Base-by-base conservation (phyloP, 2,329 filamentous ascomycete genomes). In the Sporothrix sp. region DNA sequence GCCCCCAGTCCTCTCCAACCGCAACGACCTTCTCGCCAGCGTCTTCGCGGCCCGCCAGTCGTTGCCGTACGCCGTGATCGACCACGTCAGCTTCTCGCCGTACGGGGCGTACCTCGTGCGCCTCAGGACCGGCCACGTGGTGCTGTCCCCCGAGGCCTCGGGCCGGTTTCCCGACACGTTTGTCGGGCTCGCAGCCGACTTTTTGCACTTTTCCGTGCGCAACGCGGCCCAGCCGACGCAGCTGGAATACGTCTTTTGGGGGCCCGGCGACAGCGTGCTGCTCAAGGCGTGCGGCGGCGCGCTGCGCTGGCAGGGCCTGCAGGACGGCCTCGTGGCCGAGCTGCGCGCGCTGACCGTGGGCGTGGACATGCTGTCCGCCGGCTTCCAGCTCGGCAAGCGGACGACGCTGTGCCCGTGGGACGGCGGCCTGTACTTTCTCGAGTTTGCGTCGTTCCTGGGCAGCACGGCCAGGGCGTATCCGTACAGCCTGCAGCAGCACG, bases 41-140 rank as follows among this genome's bases (percentile, higher is more conserved):
- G 53, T 65, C 64, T 28, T 65, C 58, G 37, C 59, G 55, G 28
- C 63, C 63, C 20, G 59, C 65, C 51, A 60, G 58, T 14, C 63
- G n/a, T n/a, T 20, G 10, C 36, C 30, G 2, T 40, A 35, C 14
- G 44, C 37, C 23, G 14, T 3, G 3, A 43, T 52, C 21, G 50
- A 52, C 25, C 43, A 52, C 18, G 50, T 52, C 21, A 52, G 50
- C 37, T 52, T 52, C 30, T 52, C 50, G 13, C 50, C 44, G 2
- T 37, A 52, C 20, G 50, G 37, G 11, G 50, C 50, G 7, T 48
- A 30, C 30, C 37, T 52, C 9, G 28, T 52, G 2, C 38, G 43
- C 21, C 40, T 36, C n/a, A 20, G 23, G 13, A 37, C 33, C 3
- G 50, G 43, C 38, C 28, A 40, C 2, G 43, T 52, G 36, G 10